Conservation (phyloP, 768 basidiomycete species). For the Boletus vermiculosoides region DNA sequence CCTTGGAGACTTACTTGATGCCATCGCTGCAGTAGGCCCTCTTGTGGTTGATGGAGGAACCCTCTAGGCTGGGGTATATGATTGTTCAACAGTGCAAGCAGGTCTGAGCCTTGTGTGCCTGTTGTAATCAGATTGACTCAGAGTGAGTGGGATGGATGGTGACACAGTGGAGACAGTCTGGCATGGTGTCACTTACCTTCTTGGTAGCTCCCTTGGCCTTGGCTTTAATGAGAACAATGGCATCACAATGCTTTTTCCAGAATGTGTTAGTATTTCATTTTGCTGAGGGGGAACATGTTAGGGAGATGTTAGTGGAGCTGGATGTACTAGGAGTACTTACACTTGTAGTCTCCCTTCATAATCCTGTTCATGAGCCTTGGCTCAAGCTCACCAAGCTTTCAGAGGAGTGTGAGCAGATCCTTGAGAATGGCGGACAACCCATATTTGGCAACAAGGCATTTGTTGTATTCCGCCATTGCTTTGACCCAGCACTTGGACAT, state of each 20-base stretch:
- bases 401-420: background rate
- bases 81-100: conserved; percentile 1
- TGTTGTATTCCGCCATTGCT: background rate
- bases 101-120: background rate
- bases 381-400: background rate
- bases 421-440: background rate
- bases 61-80: background rate
- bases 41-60: background rate
- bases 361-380: background rate
- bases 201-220: background rate
- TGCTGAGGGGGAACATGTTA: background rate
- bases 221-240: background rate
- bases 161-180: too few relatives aligned
- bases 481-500: too few relatives aligned
- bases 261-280: background rate
- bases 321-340: background rate
- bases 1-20: too few relatives aligned
- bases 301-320: background rate
- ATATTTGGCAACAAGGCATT: background rate
- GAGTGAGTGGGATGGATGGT: too few relatives aligned
- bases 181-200: background rate
- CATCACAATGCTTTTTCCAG: background rate
- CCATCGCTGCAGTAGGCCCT: too few relatives aligned
- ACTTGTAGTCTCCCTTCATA: background rate
- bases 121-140: too few relatives aligned